These are phyloP conservation scores for Scutellaria baicalensis DNA, from an alignment of 257 asterid genomes.

Conservation along the genomic window DNA sequence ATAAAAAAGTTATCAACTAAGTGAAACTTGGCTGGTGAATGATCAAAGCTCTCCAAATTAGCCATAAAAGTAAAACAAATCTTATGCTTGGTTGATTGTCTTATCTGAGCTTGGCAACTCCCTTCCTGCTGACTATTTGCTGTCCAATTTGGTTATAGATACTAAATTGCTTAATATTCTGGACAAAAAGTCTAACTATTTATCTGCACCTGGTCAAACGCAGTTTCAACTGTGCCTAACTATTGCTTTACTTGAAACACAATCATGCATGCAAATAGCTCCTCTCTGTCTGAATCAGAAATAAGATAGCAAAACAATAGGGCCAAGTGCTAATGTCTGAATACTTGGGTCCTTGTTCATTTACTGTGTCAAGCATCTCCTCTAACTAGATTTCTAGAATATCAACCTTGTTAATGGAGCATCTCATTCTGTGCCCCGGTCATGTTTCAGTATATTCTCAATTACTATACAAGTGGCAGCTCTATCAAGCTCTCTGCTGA, in stretches of 20 bases:
- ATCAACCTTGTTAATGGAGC: background rate
- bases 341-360: background rate
- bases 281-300: background rate
- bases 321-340: background rate
- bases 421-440: background rate
- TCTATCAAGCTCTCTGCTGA: background rate
- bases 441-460: background rate
- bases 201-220: background rate
- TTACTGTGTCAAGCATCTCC: background rate
- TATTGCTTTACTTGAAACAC: background rate
- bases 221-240: background rate
- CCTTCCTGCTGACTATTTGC: background rate
- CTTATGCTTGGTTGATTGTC: background rate
- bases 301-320: background rate
- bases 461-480: background rate
- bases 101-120: background rate
- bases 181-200: background rate
- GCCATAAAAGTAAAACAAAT: background rate
- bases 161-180: background rate
- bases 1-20: background rate
- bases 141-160: background rate
- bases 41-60: background rate
- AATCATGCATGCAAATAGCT: background rate
- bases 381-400: background rate
- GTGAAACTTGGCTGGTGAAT: background rate